Evolutionary conservation across 768 basidiomycete species (phyloP), one percentile per base, ranked within the genome.

Genomic region (Sutorius australiensis): DNA sequence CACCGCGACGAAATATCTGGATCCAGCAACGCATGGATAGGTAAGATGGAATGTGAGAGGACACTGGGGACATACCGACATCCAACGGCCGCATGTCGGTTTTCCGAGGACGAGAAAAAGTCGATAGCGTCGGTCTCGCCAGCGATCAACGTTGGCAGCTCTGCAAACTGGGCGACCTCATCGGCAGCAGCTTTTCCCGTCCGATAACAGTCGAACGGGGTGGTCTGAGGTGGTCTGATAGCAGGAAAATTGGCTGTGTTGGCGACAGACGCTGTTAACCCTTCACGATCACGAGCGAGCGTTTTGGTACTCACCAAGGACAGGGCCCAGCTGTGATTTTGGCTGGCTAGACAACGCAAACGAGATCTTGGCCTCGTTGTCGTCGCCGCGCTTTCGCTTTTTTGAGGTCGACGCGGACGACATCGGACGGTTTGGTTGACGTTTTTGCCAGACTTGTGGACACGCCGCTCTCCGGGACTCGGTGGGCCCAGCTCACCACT

Each of bases 91-190:
- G 79, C 78, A 5, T 73, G 67, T 60, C 75, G 66, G 46, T 67
- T 75, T 61, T 83, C 81, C 24, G 80, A 77, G 27, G 81, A 76
- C 50, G 89, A 84, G 58, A 83, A 81, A 71, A 88, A 92, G 65
- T 97, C 92, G 43, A 97, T 81, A 17, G 80, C 75, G 28, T 84
- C 77, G n/a, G 89, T 89, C 73, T 95, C 93, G 5, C 88, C 95
- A 0, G 83, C 89, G 21, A 95, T 75, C 13, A 90, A 62, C 45
- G 47, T 61, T 33, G 39, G 64, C 57, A 57, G 71, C 17, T 64
- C 60, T 13, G 63, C 66, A 44, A 77, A 77, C 1, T 55, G 50
- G 13, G 34, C n/a, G 31, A 65, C 72, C 44, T 55, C 59, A n/a
- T 61, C 62, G 7, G 57, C 62, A 32, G 67, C 51, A 5, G 44